phyloP scores from a whole-genome alignment of 2,329 filamentous ascomycete species.

The Verticillium isaacii region DNA sequence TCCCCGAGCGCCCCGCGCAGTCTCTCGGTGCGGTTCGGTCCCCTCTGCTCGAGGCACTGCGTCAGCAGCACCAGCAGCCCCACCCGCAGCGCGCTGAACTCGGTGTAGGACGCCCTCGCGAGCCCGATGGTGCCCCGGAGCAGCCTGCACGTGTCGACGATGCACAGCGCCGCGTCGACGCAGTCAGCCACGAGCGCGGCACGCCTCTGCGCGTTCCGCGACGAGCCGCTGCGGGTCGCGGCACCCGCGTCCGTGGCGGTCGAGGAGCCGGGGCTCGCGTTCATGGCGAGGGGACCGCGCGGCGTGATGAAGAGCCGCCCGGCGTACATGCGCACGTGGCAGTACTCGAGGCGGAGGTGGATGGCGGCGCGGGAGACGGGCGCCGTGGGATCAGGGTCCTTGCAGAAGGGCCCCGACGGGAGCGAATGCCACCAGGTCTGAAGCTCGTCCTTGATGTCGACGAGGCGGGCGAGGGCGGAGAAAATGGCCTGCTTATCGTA shows the following conservation, averaged over 20 bases:
- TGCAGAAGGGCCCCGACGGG: conserved; percentile 17
- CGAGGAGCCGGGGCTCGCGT: background rate
- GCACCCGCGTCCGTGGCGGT: background rate
- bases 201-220: conserved; percentile 22
- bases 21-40: conserved; percentile 20
- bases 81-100: conserved; percentile 51
- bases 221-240: background rate
- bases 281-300: conserved; percentile 8
- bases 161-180: conserved; percentile 45
- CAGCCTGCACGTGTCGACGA: conserved; percentile 44
- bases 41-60: conserved; percentile 29
- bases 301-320: conserved; percentile 49
- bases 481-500: conserved; percentile 24
- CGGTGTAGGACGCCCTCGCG: conserved; percentile 49
- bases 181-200: conserved; percentile 43
- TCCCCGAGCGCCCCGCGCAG: conserved; percentile 41
- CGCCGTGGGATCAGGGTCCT: conserved; percentile 33
- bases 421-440: conserved; percentile 32
- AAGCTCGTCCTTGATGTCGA: conserved; percentile 30
- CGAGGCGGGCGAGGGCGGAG: conserved; percentile 25
- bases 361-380: conserved; percentile 41
- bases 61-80: conserved; percentile 43
- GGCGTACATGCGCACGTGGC: conserved; percentile 47
- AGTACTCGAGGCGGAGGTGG: conserved; percentile 48
- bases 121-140: conserved; percentile 47